Conservation (phyloP, 257 asterid species). For the Leptodermis oblonga region DNA sequence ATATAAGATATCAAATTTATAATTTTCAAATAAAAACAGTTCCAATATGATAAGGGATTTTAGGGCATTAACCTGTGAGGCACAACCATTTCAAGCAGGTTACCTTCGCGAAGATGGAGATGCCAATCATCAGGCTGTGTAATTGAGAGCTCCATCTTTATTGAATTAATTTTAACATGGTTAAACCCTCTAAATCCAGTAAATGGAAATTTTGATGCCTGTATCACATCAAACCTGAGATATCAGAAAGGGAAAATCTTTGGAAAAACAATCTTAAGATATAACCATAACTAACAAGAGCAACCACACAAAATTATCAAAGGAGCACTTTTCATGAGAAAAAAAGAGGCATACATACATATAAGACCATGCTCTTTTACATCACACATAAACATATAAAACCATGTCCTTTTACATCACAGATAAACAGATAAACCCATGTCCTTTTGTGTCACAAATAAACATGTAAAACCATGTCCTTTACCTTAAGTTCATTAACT, state of each 20-base stretch:
- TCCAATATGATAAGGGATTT: neutral
- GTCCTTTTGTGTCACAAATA: neutral
- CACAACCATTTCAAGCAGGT: slow-evolving; percentile 71
- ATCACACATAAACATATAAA: neutral
- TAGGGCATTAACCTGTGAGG: slow-evolving; percentile 59
- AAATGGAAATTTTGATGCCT: slow-evolving; percentile 31
- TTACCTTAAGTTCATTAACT: neutral
- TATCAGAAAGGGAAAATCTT: neutral
- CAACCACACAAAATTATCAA: neutral
- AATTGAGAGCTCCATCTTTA: slow-evolving; percentile 68
- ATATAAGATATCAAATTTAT: neutral
- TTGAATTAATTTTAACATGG: slow-evolving; percentile 28
- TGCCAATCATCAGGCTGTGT: slow-evolving; percentile 97
- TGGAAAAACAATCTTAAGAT: neutral
- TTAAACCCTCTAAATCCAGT: slow-evolving; percentile 28
- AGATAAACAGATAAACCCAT: too few relatives aligned
- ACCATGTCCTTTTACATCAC: too few relatives aligned
- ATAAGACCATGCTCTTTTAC: neutral
- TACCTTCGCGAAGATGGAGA: slow-evolving; percentile 98
- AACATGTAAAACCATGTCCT: too few relatives aligned
- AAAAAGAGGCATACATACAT: neutral
- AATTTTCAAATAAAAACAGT: neutral
- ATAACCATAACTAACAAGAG: neutral
- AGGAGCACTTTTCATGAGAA: neutral
- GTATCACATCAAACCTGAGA: slow-evolving; percentile 17